Base-by-base conservation (phyloP, 495 filamentous ascomycete genomes). In the Penicillium daleae region DNA sequence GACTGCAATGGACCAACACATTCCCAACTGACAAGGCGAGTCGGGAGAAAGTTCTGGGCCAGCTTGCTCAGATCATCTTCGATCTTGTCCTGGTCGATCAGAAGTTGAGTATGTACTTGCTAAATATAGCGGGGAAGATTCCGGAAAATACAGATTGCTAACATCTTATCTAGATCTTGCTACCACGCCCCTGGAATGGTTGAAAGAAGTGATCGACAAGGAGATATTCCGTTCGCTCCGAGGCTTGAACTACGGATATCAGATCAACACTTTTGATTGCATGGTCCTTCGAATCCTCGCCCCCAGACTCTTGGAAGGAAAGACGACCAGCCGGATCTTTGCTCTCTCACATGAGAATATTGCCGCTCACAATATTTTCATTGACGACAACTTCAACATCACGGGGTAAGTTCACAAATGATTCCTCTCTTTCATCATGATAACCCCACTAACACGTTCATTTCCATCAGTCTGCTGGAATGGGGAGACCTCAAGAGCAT, bases 381-480 rank as follows among this genome's bases (percentile, higher is more conserved):
- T 59, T 32, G 57, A 59, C 13, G 21, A 49, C 15, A 9, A 59
- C 21, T 51, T 50, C 32, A 50, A 59, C 5, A 13, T 59, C 3
- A 48, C 48, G 21, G 57, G 44, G 57, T 37, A 46, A 22, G 19
- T n/a, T n/a, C n/a, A n/a, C n/a, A n/a, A n/a, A n/a, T n/a, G n/a
- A n/a, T 50, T 32, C 12, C 29, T 37, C 0, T 13, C 21, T 8
- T n/a, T 12, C n/a, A 12, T 19, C 27, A n/a, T 22, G 15, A 19
- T 1, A 40, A 10, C 49, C n/a, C 7, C 8, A 22, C 46, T 50
- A 3, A 50, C 13, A 17, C 9, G 8, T 29, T n/a, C n/a, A n/a
- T n/a, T n/a, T n/a, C 0, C 5, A 50, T 8, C 29, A 59, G 57
- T 12, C 10, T 59, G 3, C 2, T 39, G n/a, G 46, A 27, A 6